Evolutionary conservation across 352 stramenopile species (phyloP).

Genomic region (Pythium phragmiticola): DNA sequence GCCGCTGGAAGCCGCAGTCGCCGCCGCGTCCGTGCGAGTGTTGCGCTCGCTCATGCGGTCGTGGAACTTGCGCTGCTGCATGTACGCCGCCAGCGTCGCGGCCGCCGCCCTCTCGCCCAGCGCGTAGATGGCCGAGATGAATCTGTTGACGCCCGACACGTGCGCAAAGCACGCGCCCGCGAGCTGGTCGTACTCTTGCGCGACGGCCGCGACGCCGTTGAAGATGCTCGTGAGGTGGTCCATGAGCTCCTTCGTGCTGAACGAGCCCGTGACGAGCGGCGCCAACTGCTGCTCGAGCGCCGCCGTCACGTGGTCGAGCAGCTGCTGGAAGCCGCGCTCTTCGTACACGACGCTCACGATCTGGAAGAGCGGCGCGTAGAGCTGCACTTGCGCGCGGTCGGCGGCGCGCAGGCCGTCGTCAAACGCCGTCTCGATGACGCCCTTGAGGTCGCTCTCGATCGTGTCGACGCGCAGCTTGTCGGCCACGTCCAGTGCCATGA

Average conservation of each 20-base stretch:
- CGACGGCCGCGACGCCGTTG: slow-evolving; percentile 66
- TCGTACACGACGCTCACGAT: slow-evolving; percentile 67
- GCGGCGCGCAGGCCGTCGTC: slow-evolving; percentile 46
- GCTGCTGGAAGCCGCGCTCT: slow-evolving; percentile 53
- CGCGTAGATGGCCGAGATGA: slow-evolving; percentile 57
- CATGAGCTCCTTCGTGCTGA: slow-evolving; percentile 77
- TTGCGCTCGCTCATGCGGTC: slow-evolving; percentile 45
- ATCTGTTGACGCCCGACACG: slow-evolving; percentile 47
- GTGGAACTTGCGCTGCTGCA: slow-evolving; percentile 70
- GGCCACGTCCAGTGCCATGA: slow-evolving; percentile 76
- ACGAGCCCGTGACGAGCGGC: slow-evolving; percentile 40
- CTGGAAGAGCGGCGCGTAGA: slow-evolving; percentile 78
- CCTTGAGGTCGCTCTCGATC: slow-evolving; percentile 82
- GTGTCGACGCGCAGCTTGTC: slow-evolving; percentile 84
- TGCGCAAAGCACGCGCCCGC: slow-evolving; percentile 49
- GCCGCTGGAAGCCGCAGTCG: slow-evolving; percentile 9
- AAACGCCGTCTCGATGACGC: slow-evolving; percentile 70
- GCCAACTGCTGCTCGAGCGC: slow-evolving; percentile 37
- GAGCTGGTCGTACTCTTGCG: slow-evolving; percentile 62
- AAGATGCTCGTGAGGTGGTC: slow-evolving; percentile 73
- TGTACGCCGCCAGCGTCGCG: slow-evolving; percentile 66
- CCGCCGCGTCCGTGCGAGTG: slow-evolving; percentile 18
- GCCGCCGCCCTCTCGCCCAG: slow-evolving; percentile 58
- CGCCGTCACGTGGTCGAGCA: slow-evolving; percentile 48
- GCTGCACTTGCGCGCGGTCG: slow-evolving; percentile 49